A percentile compares a stretch with the other conserved stretches of the same genome.
Evolutionary conservation across 176 grass and related monocot genomes (phyloP).

Genomic region (Avena sativa): DNA sequence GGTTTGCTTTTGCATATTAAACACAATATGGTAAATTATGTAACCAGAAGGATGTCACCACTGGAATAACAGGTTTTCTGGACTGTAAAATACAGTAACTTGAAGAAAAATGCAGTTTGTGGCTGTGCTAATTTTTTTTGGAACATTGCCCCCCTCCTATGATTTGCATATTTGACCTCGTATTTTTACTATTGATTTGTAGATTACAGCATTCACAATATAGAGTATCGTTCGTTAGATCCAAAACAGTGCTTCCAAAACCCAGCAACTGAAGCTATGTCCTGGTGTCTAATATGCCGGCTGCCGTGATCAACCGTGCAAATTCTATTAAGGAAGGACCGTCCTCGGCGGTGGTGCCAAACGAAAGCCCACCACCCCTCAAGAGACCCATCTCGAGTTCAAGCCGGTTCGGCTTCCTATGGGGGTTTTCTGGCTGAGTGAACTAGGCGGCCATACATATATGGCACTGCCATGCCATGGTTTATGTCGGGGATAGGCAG

Average conservation of each 20-base stretch:
- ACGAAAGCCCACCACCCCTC: conserved; percentile 5
- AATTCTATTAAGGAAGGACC: conserved; percentile 37
- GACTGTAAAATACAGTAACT: neutral
- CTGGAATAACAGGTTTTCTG: neutral
- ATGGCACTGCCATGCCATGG: conserved; percentile 24
- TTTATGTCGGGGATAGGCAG: conserved; percentile 36
- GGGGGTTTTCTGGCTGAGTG: conserved; percentile 44
- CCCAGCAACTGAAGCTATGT: neutral
- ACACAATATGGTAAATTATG: neutral
- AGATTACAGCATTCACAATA: neutral
- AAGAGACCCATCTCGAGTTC: conserved; percentile 36
- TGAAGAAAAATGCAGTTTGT: conserved; percentile 1
- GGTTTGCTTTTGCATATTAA: neutral
- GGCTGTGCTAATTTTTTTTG: neutral
- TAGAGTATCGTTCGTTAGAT: neutral
- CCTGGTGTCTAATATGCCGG: conserved; percentile 18
- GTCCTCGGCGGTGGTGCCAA: neutral
- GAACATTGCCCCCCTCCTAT: neutral
- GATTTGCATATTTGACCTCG: conserved; percentile 1
- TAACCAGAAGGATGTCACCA: neutral
- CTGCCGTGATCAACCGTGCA: conserved; percentile 32
- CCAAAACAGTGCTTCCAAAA: neutral
- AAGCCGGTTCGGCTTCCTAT: conserved; percentile 48
- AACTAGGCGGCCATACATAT: neutral
- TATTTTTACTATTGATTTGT: conserved; percentile 18